Evolutionary conservation across 352 stramenopile species (phyloP).

Genomic region (Halophytophthora batemanensis): DNA sequence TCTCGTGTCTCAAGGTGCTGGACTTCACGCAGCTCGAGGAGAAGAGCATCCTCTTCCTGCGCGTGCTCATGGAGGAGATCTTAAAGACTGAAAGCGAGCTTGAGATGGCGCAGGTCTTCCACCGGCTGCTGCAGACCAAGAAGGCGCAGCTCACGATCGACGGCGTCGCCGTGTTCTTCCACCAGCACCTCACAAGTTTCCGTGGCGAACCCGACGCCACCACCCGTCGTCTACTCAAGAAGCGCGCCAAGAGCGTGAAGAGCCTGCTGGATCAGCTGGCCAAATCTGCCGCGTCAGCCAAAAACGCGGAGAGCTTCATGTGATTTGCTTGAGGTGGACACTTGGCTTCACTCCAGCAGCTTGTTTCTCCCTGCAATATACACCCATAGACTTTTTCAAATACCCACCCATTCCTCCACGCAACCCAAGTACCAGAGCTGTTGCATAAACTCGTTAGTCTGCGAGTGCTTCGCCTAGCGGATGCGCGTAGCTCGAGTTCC

Average conservation of each 20-base stretch:
- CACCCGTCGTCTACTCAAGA: slow-evolving; percentile 44
- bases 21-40: slow-evolving; percentile 90
- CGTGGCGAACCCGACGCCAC: slow-evolving; percentile 39
- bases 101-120: slow-evolving; percentile 69
- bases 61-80: slow-evolving; percentile 73
- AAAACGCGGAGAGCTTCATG: slow-evolving; percentile 52
- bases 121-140: slow-evolving; percentile 75
- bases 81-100: slow-evolving; percentile 64
- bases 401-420: too few species aligned
- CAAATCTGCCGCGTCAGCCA: slow-evolving; percentile 45
- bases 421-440: too few species aligned
- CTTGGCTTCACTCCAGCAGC: too few species aligned
- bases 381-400: too few species aligned
- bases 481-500: slow-evolving; percentile 63
- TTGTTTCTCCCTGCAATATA: too few species aligned
- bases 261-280: slow-evolving; percentile 65
- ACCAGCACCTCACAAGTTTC: slow-evolving; percentile 73
- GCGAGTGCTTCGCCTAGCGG: slow-evolving; percentile 23
- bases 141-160: slow-evolving; percentile 79
- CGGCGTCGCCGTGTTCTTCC: slow-evolving; percentile 73
- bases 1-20: slow-evolving; percentile 90
- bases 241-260: slow-evolving; percentile 62
- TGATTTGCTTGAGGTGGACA: slow-evolving; percentile 13
- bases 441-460: neutral
- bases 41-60: slow-evolving; percentile 87